A percentile compares a stretch with the other conserved stretches of the same genome.
Conservation (phyloP, 2,329 filamentous ascomycete genomes). For the Periconia sp. region DNA sequence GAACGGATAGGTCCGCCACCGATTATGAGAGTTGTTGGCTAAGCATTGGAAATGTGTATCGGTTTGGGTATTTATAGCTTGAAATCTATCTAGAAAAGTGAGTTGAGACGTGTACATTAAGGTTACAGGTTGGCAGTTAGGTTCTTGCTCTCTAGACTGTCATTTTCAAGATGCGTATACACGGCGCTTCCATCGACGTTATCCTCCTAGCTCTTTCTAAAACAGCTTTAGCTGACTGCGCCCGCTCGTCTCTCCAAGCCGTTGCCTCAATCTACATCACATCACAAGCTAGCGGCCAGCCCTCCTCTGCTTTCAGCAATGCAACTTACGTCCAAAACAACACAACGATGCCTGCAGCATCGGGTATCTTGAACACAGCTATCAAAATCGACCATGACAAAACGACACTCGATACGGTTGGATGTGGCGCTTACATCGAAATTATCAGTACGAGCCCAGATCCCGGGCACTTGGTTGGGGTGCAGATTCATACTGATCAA, state of each 20-base stretch:
- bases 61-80: too few species aligned
- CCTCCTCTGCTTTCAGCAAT: constrained; percentile 8
- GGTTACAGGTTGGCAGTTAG: too few species aligned
- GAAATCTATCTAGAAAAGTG: too few species aligned
- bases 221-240: too few species aligned
- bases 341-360: constrained; percentile 3
- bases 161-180: too few species aligned
- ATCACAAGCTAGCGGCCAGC: constrained; percentile 8
- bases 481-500: constrained; percentile 8
- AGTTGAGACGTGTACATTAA: too few species aligned
- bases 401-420: constrained; percentile 6
- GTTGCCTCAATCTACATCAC: constrained; percentile 9
- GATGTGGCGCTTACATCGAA: constrained; percentile 13
- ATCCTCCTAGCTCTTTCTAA: too few species aligned
- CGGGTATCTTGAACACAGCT: neutral
- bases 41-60: too few species aligned
- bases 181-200: too few species aligned
- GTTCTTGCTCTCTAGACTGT: too few species aligned
- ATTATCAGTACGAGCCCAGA: constrained; percentile 5
- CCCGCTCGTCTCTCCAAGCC: constrained; percentile 7
- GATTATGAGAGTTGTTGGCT: too few species aligned
- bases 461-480: constrained; percentile 11
- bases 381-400: constrained; percentile 3
- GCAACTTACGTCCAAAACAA: constrained; percentile 17
- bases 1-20: too few species aligned